Evolutionary conservation across 345 rosid species (phyloP).

Genomic region (Gossypium anomalum): DNA sequence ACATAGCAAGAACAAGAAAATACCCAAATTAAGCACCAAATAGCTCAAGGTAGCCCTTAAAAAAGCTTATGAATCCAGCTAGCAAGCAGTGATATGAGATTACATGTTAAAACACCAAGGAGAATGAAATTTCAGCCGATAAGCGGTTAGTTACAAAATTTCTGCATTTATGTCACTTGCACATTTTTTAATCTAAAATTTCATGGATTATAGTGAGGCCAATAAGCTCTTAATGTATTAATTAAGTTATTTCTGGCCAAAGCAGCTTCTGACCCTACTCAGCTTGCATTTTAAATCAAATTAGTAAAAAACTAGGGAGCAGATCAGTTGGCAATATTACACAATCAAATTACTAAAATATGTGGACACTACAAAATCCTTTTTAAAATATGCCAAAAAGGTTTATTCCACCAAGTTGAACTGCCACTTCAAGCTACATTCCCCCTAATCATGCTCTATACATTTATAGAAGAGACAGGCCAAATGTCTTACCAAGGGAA

Average conservation of each 20-base stretch:
- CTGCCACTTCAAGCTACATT: neutral
- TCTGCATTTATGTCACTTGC: neutral
- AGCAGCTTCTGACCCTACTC: neutral
- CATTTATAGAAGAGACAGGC: conserved; percentile 5
- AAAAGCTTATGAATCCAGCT: conserved; percentile 9
- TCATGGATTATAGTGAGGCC: neutral
- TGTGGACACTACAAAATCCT: neutral
- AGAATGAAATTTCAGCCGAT: neutral
- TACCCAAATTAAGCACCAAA: conserved; percentile 11
- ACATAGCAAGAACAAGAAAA: neutral
- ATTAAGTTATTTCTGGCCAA: neutral
- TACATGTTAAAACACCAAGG: neutral
- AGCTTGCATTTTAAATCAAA: neutral
- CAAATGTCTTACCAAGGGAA: conserved; percentile 51
- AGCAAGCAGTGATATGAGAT: neutral
- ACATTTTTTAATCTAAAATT: neutral
- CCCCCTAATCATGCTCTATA: neutral
- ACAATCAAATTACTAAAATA: neutral
- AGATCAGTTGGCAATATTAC: neutral
- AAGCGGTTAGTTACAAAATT: neutral
- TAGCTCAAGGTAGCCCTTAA: conserved; percentile 1
- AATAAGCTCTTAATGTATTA: neutral
- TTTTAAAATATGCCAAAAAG: neutral
- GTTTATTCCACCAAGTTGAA: neutral
- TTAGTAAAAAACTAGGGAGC: neutral